Percentiles rank a stretch among this genome's conserved stretches.
Evolutionary conservation across 2,329 filamentous ascomycete genomes (phyloP).

Genomic region (Pleomassaria siparia): DNA sequence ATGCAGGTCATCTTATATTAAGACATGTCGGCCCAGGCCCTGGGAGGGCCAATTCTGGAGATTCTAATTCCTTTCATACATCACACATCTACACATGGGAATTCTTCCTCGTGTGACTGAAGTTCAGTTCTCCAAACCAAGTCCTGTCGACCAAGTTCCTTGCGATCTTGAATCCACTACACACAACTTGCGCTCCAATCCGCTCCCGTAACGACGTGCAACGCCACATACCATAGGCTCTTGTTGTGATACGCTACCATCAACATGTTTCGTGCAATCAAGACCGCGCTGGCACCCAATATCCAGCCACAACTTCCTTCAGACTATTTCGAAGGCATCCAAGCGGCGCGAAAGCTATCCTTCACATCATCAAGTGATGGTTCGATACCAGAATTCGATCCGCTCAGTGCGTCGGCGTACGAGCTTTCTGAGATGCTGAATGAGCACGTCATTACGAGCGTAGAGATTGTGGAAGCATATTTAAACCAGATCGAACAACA

Average conservation of each 20-base stretch:
- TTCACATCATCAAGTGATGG: constrained; percentile 28
- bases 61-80: not conserved
- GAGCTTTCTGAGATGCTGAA: constrained; percentile 36
- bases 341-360: constrained; percentile 26
- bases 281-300: constrained; percentile 28
- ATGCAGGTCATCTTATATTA: constrained; percentile 19
- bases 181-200: constrained; percentile 8
- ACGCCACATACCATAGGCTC: constrained; percentile 1
- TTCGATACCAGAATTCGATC: constrained; percentile 35
- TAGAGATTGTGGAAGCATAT: constrained; percentile 40
- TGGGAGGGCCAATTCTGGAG: constrained; percentile 6
- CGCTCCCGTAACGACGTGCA: not conserved
- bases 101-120: not conserved
- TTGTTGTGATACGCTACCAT: not conserved
- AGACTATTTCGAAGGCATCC: constrained; percentile 18
- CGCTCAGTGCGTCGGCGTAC: constrained; percentile 32
- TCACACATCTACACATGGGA: not conserved
- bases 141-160: constrained; percentile 7
- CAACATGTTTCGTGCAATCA: constrained; percentile 32
- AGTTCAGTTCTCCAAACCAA: constrained; percentile 4
- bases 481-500: constrained; percentile 38
- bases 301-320: constrained; percentile 23
- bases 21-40: constrained; percentile 16
- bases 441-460: constrained; percentile 31
- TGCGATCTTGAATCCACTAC: constrained; percentile 5